These are phyloP conservation scores for Rugosomyces carneus DNA, from an alignment of 1,284 basidiomycete genomes.

Conservation along the genomic window DNA sequence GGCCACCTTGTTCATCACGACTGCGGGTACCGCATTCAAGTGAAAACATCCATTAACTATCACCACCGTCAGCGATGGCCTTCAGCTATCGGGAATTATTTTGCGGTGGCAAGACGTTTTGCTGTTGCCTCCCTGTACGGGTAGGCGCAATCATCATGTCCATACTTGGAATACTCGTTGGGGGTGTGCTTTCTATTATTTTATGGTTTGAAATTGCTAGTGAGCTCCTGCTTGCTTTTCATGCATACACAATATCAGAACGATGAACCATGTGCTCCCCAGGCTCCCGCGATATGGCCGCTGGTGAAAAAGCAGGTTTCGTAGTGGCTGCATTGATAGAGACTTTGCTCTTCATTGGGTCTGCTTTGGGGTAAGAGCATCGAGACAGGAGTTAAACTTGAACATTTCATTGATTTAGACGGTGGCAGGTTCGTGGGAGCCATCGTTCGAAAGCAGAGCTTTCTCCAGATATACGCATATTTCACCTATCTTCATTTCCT, in stretches of 20 bases:
- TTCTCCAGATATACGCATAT: slow-evolving; percentile 51
- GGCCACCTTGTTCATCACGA: not conserved
- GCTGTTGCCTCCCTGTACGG: slow-evolving; percentile 61
- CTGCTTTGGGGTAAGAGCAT: slow-evolving; percentile 44
- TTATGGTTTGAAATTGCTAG: slow-evolving; percentile 56
- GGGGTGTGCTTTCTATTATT: slow-evolving; percentile 43
- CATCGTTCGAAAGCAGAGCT: slow-evolving; percentile 52
- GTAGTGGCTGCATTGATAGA: slow-evolving; percentile 45
- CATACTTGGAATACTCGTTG: slow-evolving; percentile 43
- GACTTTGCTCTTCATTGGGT: slow-evolving; percentile 43
- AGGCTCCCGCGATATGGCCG: slow-evolving; percentile 32
- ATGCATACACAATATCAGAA: not conserved
- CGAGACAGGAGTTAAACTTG: not conserved
- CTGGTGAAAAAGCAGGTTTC: slow-evolving; percentile 36
- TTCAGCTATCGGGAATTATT: slow-evolving; percentile 39
- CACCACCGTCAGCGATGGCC: slow-evolving; percentile 22
- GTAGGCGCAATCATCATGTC: slow-evolving; percentile 52
- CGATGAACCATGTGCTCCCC: slow-evolving; percentile 1
- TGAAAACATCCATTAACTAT: not conserved
- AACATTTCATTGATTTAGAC: not conserved
- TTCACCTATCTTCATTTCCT: slow-evolving; percentile 53
- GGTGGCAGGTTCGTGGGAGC: slow-evolving; percentile 48
- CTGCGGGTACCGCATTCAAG: not conserved
- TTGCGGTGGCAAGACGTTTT: slow-evolving; percentile 43
- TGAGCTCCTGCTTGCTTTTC: slow-evolving; percentile 27